Percentiles rank a stretch among this genome's conserved stretches.
Conservation (phyloP, 176 grass and related monocot species). For the Bolboschoenus planiculmis region DNA sequence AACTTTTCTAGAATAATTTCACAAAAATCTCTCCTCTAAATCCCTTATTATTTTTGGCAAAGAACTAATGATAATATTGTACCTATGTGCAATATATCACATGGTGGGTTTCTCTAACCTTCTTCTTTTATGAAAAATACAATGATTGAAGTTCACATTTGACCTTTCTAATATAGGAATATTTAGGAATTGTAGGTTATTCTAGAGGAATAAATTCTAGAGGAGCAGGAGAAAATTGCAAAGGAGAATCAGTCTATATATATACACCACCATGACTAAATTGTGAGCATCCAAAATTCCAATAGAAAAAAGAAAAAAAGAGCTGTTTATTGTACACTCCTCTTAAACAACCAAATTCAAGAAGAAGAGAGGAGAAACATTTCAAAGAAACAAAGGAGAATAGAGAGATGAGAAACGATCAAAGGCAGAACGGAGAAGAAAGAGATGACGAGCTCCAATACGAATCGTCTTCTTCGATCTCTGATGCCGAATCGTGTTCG, state of each 20-base stretch:
- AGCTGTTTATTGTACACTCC: not conserved
- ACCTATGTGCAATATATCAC: not conserved
- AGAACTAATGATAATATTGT: not conserved
- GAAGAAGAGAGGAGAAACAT: constrained; percentile 21
- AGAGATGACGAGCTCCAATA: constrained; percentile 47
- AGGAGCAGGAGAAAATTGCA: not conserved
- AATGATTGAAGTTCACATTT: not conserved
- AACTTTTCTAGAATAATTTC: constrained; percentile 15
- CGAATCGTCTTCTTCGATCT: constrained; percentile 59
- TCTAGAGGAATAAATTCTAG: not conserved
- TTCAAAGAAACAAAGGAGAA: constrained; percentile 8
- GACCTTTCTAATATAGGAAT: not conserved
- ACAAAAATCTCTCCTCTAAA: not conserved
- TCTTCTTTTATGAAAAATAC: not conserved
- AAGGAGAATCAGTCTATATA: not conserved
- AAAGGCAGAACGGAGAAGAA: constrained; percentile 18
- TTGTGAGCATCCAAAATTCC: not conserved
- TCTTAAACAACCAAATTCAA: constrained; percentile 19
- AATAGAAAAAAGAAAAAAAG: not conserved
- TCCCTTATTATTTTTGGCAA: not conserved
- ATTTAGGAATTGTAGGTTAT: not conserved
- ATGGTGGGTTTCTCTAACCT: not conserved
- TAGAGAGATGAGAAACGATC: constrained; percentile 20
- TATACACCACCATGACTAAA: not conserved
- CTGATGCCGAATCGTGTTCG: constrained; percentile 31